Conservation (phyloP, 139 green algal genomes). For the Raphidocelis subcapitata region DNA sequence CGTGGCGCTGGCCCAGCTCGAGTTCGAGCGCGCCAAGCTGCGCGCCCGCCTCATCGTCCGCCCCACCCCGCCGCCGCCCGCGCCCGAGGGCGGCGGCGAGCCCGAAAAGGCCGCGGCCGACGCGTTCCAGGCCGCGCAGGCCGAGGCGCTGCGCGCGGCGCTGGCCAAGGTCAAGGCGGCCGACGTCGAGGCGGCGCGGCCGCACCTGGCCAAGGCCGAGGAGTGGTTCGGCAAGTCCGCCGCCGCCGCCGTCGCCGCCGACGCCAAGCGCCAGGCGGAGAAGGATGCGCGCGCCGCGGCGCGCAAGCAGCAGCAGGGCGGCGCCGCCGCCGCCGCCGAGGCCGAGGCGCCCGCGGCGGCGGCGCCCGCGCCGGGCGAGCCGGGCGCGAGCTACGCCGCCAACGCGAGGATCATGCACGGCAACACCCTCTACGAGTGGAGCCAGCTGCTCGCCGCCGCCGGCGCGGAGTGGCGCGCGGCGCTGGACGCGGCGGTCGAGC, state of each 20-base stretch:
- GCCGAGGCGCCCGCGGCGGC: no score
- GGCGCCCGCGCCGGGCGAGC: no score
- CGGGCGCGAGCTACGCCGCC: no score
- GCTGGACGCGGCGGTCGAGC: slow-evolving; percentile 59
- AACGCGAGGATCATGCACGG: slow-evolving; percentile 69
- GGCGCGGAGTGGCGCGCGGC: slow-evolving; percentile 34
- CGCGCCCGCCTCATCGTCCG: slow-evolving; percentile 10
- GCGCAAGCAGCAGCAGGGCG: slow-evolving; percentile 11
- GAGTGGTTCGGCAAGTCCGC: slow-evolving; percentile 14
- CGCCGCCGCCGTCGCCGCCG: not conserved
- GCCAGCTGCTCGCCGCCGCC: slow-evolving; percentile 45
- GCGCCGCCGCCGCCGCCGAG: not conserved
- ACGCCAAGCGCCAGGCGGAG: not conserved
- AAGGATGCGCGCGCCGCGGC: not conserved
- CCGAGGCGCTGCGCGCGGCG: slow-evolving; percentile 18
- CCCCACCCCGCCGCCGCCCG: not conserved
- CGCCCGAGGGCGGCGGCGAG: slow-evolving; percentile 7
- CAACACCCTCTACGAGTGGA: slow-evolving; percentile 81
- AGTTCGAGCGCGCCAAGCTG: slow-evolving; percentile 64
- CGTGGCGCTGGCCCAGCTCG: slow-evolving; percentile 44
- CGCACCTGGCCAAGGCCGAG: not conserved
- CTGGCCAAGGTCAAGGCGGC: slow-evolving; percentile 24
- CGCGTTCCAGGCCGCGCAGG: slow-evolving; percentile 1
- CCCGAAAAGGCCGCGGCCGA: not conserved
- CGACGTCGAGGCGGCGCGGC: slow-evolving; percentile 3